Percentiles rank a stretch among this genome's conserved stretches.
Conservation (phyloP, 768 basidiomycete genomes). For the Cystofilobasidium bisporidii region DNA sequence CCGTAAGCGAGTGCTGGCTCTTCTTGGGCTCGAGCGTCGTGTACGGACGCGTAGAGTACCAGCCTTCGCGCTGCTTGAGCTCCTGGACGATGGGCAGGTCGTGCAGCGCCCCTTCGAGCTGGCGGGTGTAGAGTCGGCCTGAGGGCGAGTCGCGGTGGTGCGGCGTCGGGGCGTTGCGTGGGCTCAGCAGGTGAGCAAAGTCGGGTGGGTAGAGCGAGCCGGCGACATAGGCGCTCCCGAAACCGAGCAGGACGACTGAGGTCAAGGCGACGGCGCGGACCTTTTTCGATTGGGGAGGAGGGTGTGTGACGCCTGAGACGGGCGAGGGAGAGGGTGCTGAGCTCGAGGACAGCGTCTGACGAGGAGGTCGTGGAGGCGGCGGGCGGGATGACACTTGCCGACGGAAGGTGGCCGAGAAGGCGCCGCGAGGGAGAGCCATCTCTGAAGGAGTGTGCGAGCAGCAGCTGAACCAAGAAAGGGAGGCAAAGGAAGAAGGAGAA, state of each 20-base stretch:
- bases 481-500: too few species aligned
- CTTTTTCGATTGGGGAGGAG: too few species aligned
- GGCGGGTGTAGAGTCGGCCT: slow-evolving; percentile 50
- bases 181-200: slow-evolving; percentile 59
- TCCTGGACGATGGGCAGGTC: slow-evolving; percentile 52
- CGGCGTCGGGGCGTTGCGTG: slow-evolving; percentile 66
- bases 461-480: too few species aligned
- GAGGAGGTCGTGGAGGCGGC: too few species aligned
- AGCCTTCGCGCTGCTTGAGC: slow-evolving; percentile 43
- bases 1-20: slow-evolving; percentile 66
- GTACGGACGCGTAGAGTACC: slow-evolving; percentile 33
- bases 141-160: slow-evolving; percentile 52
- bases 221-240: slow-evolving; percentile 42
- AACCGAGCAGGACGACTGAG: not conserved
- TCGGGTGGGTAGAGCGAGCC: slow-evolving; percentile 66
- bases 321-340: too few species aligned
- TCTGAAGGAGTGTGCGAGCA: too few species aligned
- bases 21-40: slow-evolving; percentile 13
- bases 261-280: not conserved
- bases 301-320: too few species aligned
- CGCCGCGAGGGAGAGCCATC: too few species aligned
- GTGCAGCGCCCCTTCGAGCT: slow-evolving; percentile 62
- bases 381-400: too few species aligned
- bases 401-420: too few species aligned
- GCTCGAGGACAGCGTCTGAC: too few species aligned